A percentile compares a stretch with the other conserved stretches of the same genome.
These are phyloP conservation scores for Trichothecium roseum DNA, from an alignment of 2,329 filamentous ascomycete species.

Conservation along the genomic window DNA sequence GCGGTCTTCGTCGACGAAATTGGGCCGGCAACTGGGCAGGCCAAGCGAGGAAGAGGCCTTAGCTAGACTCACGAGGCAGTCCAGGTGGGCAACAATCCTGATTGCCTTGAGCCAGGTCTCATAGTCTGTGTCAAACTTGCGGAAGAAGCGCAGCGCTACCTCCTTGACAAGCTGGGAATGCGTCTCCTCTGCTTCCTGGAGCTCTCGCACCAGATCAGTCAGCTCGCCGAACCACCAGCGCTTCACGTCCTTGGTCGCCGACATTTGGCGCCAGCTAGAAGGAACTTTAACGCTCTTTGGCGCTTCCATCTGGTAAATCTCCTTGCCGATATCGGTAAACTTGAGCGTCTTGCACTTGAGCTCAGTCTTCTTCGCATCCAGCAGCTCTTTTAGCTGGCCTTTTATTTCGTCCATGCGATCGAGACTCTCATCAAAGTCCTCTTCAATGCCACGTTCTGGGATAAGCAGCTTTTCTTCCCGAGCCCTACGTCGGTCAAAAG, in stretches of 20 bases:
- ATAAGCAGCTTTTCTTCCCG: slow-evolving; percentile 73
- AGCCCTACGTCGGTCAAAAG: slow-evolving; percentile 76
- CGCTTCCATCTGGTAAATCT: slow-evolving; percentile 91
- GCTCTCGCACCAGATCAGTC: slow-evolving; percentile 67
- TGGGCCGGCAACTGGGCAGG: slow-evolving; percentile 76
- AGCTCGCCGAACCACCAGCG: slow-evolving; percentile 88
- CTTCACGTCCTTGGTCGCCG: slow-evolving; percentile 79
- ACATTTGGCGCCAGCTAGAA: slow-evolving; percentile 90
- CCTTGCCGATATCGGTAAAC: slow-evolving; percentile 84
- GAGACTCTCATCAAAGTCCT: slow-evolving; percentile 81
- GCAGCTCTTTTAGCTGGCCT: slow-evolving; percentile 56
- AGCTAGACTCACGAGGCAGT: slow-evolving; percentile 88
- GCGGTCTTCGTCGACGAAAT: slow-evolving; percentile 76
- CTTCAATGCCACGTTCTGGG: slow-evolving; percentile 77
- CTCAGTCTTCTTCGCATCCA: slow-evolving; percentile 61
- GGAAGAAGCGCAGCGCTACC: slow-evolving; percentile 72
- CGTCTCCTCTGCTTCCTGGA: slow-evolving; percentile 90
- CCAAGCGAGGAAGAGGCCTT: slow-evolving; percentile 79
- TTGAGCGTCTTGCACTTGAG: slow-evolving; percentile 64
- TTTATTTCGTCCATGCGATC: slow-evolving; percentile 68
- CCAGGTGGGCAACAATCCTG: slow-evolving; percentile 80
- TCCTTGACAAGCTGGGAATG: slow-evolving; percentile 87
- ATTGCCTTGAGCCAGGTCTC: slow-evolving; percentile 80
- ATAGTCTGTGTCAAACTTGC: slow-evolving; percentile 82
- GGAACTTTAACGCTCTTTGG: slow-evolving; percentile 81